phyloP scores from a whole-genome alignment of 176 grass and related monocot species.

The sorghum (Sorghum bicolor) region Sorghum_bicolor_NCBIv3 NC_012873.2:66989501-66990000 shows the following conservation, averaged over 20 bases:
- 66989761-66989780: conserved; percentile 63
- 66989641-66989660: conserved; percentile 21
- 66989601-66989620: conserved; percentile 74
- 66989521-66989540: conserved; percentile 73
- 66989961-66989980: conserved; percentile 69
- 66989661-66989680: conserved; percentile 65
- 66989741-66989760: conserved; percentile 55
- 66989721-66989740: conserved; percentile 63
- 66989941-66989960: conserved; percentile 65
- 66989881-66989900: conserved; percentile 58
- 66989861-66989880: conserved; percentile 34
- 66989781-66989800: conserved; percentile 45
- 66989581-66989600: conserved; percentile 85
- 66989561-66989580: conserved; percentile 54
- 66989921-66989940: conserved; percentile 49
- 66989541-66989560: conserved; percentile 69
- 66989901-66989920: conserved; percentile 54
- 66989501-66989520: conserved; percentile 46
- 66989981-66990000: conserved; percentile 46
- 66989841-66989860: conserved; percentile 66
- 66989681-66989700: conserved; percentile 43
- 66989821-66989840: conserved; percentile 64
- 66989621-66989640: conserved; percentile 56
- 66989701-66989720: conserved; percentile 48
- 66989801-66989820: conserved; percentile 50